These are phyloP conservation scores for Tympanopsis confertula DNA, from an alignment of 2,329 filamentous ascomycete species.

Conservation along the genomic window DNA sequence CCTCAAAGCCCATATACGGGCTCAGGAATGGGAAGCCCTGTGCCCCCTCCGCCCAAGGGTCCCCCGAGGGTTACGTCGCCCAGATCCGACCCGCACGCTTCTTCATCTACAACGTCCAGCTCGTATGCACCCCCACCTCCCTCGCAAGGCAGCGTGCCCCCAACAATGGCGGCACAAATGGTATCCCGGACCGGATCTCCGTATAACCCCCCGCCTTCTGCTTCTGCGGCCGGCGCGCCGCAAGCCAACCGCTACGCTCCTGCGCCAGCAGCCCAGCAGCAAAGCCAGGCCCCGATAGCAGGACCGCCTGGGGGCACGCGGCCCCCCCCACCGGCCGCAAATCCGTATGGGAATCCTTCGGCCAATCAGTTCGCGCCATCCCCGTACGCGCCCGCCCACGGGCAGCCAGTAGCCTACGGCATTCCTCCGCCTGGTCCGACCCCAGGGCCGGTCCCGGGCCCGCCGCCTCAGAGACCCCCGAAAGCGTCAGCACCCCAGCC, in stretches of 20 bases:
- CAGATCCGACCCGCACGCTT: neutral
- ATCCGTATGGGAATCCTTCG: constrained; percentile 31
- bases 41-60: neutral
- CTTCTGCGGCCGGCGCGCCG: constrained; percentile 6
- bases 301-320: constrained; percentile 1
- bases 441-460: constrained; percentile 27
- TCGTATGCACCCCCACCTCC: constrained; percentile 17
- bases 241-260: constrained; percentile 12
- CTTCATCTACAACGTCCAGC: neutral
- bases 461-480: constrained; percentile 21
- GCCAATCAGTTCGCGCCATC: constrained; percentile 51
- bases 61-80: neutral
- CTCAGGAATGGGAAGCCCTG: constrained; percentile 33
- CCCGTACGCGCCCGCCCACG: constrained; percentile 29
- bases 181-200: neutral
- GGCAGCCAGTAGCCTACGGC: constrained; percentile 24
- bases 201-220: neutral
- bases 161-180: neutral
- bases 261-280: constrained; percentile 10
- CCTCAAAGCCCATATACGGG: constrained; percentile 38
- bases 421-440: constrained; percentile 24
- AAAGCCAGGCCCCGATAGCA: constrained; percentile 28
- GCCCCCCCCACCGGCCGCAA: constrained; percentile 27
- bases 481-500: constrained; percentile 16
- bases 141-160: constrained; percentile 11